These are phyloP conservation scores for Thalassiosira sp. DNA, from an alignment of 352 stramenopile genomes.

Conservation along the genomic window DNA sequence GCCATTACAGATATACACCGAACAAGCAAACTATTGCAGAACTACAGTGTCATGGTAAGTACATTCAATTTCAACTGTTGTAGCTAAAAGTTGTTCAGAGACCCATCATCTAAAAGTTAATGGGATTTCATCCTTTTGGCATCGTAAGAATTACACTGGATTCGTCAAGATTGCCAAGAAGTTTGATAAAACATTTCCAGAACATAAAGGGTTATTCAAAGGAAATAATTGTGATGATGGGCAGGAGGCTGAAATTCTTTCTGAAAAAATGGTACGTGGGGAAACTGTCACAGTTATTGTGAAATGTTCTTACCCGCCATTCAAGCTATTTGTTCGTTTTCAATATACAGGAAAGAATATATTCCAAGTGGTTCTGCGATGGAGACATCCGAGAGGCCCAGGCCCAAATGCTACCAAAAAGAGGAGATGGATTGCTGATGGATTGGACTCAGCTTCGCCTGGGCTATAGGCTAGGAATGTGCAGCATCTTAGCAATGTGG, in stretches of 20 bases:
- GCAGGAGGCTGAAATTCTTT: slow-evolving; percentile 64
- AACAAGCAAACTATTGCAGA: slow-evolving; percentile 90
- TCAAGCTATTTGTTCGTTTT: slow-evolving; percentile 16
- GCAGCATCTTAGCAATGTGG: slow-evolving; percentile 46
- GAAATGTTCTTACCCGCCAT: slow-evolving; percentile 18
- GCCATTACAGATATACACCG: slow-evolving; percentile 93
- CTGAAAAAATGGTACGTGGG: slow-evolving; percentile 54
- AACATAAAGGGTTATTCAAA: slow-evolving; percentile 73
- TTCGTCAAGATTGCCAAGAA: slow-evolving; percentile 98
- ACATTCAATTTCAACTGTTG: neutral
- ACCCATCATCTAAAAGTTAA: neutral
- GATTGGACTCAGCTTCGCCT: slow-evolving; percentile 85
- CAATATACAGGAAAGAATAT: slow-evolving; percentile 66
- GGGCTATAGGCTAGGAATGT: slow-evolving; percentile 86
- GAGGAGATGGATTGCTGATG: slow-evolving; percentile 82
- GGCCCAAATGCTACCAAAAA: slow-evolving; percentile 84
- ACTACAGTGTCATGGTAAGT: slow-evolving; percentile 91
- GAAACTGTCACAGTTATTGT: slow-evolving; percentile 13
- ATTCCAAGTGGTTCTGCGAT: slow-evolving; percentile 84
- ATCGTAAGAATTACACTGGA: slow-evolving; percentile 91
- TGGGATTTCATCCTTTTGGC: slow-evolving; percentile 1
- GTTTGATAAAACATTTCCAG: slow-evolving; percentile 87
- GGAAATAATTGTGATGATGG: slow-evolving; percentile 73
- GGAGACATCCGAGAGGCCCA: slow-evolving; percentile 81
- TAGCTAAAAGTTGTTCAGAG: neutral